These are phyloP conservation scores for Sporisorium sorghi DNA, from an alignment of 1,284 basidiomycete species.

Conservation along the genomic window DNA sequence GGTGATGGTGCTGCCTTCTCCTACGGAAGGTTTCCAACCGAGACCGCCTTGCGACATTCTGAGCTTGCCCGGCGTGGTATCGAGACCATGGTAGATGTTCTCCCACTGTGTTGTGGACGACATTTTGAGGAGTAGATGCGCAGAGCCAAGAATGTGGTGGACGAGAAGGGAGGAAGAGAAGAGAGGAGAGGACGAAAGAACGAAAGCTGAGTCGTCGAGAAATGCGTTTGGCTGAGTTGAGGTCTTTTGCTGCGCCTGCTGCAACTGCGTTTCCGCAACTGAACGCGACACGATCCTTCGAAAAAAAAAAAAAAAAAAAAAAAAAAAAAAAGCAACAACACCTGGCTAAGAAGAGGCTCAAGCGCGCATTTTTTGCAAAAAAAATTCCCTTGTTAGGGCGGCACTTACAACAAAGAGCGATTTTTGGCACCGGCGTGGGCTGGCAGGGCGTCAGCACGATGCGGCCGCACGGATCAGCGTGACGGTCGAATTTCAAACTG, in stretches of 20 bases:
- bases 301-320: no score
- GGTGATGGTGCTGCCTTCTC: constrained; percentile 59
- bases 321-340: no score
- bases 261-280: constrained; percentile 1
- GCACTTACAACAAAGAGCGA: neutral
- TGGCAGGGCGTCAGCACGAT: constrained; percentile 6
- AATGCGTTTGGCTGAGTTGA: constrained; percentile 3
- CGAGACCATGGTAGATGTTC: constrained; percentile 80
- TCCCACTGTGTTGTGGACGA: constrained; percentile 78
- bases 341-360: neutral
- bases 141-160: neutral
- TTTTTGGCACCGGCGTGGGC: no score
- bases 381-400: constrained; percentile 16
- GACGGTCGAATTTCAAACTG: neutral
- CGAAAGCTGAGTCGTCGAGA: constrained; percentile 7
- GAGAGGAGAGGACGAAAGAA: neutral
- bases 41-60: constrained; percentile 64
- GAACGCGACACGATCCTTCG: constrained; percentile 43
- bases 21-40: constrained; percentile 62
- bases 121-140: constrained; percentile 16
- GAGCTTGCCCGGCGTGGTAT: constrained; percentile 79
- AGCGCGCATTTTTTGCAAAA: neutral
- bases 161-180: neutral
- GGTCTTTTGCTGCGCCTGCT: no score
- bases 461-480: constrained; percentile 37